These are phyloP conservation scores for Trichoderma citrinoviride DNA, from an alignment of 2,329 filamentous ascomycete genomes.

Conservation along the genomic window DNA sequence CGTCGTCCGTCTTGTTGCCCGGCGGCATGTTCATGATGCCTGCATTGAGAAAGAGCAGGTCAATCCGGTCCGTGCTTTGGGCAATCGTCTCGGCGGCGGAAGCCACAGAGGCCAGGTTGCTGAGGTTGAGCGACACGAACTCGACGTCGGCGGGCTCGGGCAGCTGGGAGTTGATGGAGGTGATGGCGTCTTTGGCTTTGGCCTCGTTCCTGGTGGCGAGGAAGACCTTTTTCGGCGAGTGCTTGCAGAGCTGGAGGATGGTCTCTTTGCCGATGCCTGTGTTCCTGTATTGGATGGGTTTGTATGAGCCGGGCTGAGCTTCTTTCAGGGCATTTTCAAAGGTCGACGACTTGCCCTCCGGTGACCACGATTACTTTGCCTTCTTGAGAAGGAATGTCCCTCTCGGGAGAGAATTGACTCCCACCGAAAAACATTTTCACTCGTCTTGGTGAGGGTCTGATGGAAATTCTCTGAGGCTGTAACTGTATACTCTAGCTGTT, in stretches of 20 bases:
- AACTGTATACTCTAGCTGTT: neutral
- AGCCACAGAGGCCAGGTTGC: neutral
- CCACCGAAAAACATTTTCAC: neutral
- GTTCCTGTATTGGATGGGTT: constrained; percentile 34
- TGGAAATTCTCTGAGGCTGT: too few relatives aligned
- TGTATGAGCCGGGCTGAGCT: neutral
- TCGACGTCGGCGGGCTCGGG: constrained; percentile 37
- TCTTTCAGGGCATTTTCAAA: neutral
- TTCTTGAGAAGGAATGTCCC: constrained; percentile 44
- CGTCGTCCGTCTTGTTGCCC: constrained; percentile 40
- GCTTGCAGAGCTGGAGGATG: constrained; percentile 33
- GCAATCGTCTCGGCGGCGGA: neutral
- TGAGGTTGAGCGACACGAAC: constrained; percentile 19
- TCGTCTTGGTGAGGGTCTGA: neutral
- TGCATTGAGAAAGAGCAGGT: constrained; percentile 48
- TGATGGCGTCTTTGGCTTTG: constrained; percentile 44
- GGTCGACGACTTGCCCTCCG: constrained; percentile 40
- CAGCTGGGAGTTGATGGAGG: constrained; percentile 32
- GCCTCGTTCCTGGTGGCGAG: constrained; percentile 49
- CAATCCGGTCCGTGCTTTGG: constrained; percentile 32
- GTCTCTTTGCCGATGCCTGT: constrained; percentile 31
- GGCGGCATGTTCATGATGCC: constrained; percentile 43
- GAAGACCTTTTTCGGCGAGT: constrained; percentile 52
- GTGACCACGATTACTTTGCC: constrained; percentile 52
- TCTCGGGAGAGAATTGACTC: constrained; percentile 33